A percentile compares a stretch with the other conserved stretches of the same genome.
These are phyloP conservation scores for Candida succiphila DNA, from an alignment of 805 yeast species.

Conservation along the genomic window DNA sequence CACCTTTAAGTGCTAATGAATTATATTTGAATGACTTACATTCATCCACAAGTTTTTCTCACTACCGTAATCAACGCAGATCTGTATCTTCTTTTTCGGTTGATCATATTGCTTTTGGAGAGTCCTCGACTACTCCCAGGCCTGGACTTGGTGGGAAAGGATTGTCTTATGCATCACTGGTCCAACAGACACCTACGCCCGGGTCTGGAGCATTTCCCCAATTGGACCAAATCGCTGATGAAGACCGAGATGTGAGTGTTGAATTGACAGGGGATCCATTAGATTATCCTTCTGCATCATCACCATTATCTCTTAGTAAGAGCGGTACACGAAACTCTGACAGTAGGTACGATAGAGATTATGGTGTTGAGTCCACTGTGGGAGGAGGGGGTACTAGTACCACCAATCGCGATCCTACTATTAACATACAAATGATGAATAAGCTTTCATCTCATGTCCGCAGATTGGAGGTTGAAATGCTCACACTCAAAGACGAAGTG, in stretches of 20 bases:
- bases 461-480: slow-evolving; percentile 69
- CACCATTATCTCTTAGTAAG: background rate
- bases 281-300: background rate
- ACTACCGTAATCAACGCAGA: slow-evolving; percentile 9
- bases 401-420: slow-evolving; percentile 6
- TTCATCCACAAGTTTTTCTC: slow-evolving; percentile 14
- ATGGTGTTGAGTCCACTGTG: slow-evolving; percentile 13
- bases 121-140: slow-evolving; percentile 37
- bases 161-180: slow-evolving; percentile 6
- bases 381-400: slow-evolving; percentile 7
- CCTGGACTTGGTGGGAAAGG: slow-evolving; percentile 1
- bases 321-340: background rate
- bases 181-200: slow-evolving; percentile 4
- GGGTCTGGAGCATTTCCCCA: background rate
- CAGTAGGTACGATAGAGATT: slow-evolving; percentile 10
- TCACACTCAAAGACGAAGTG: slow-evolving; percentile 55
- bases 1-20: slow-evolving; percentile 3
- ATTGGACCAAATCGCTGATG: background rate
- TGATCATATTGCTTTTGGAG: slow-evolving; percentile 32
- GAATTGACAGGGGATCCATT: background rate
- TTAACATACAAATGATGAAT: slow-evolving; percentile 52
- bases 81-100: slow-evolving; percentile 16
- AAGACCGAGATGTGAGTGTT: background rate
- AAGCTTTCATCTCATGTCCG: slow-evolving; percentile 71
- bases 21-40: slow-evolving; percentile 23